Base-by-base conservation (phyloP, 1,284 basidiomycete species). In the Phenoliferia sp. region DNA sequence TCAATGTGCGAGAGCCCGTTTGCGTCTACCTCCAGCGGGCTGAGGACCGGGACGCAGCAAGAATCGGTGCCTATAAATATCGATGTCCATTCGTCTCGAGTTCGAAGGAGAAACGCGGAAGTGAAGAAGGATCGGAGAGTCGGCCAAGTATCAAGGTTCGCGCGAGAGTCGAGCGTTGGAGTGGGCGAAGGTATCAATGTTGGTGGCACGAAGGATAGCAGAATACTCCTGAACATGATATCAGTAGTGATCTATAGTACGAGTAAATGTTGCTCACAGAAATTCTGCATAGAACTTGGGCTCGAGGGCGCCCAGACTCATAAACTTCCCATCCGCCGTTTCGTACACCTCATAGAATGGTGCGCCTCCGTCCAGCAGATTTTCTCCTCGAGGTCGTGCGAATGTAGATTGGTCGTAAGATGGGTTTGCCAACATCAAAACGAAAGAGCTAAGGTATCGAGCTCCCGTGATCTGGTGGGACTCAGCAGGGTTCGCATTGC, bases 221-320 rank as follows among this genome's bases (percentile, higher is more conserved):
- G 62, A 32, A 52, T 33, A 2, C 50, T 15, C 0, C 58, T 66
- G 52, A 28, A 19, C n/a, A 39, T 10, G 2, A 34, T 26, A 9
- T 1, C 6, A 0, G 44, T 48, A 3, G 22, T 36, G 77, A 79
- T 52, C 80, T 81, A 33, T 71, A 60, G 32, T 17, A 39, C 32
- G 31, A 9, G 33, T 2, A 19, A 29, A 29, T 19, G 29, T 17
- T 7, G 44, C 6, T 83, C 82, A 36, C 64, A 89, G 77, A 76
- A 91, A 88, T 0, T 71, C 74, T 19, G 79, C 77, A 77, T 86
- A 91, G 78, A 90, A 90, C 57, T 85, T 84, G 6, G 86, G 85
- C 76, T 90, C 89, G 17, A 89, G 76, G 71, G 88, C 89, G 22
- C 85, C 90, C 33, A 92, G 85, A 16, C 87, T 86, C 84, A 92